Conservation (phyloP, 768 basidiomycete genomes). For the Boletus vermiculosoides region DNA sequence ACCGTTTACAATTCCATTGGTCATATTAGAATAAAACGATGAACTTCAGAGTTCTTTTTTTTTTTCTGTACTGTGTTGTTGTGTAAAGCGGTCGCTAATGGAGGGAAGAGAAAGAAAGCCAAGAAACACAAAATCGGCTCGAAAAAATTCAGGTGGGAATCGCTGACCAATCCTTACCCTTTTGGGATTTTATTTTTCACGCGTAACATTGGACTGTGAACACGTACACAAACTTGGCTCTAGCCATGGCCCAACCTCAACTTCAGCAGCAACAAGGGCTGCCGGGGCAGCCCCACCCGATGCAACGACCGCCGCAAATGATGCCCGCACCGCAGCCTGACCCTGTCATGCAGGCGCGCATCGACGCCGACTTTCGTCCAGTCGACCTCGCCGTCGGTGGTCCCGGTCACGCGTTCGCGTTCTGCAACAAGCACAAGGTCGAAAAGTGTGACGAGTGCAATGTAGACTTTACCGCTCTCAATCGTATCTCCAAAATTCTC, state of each 20-base stretch:
- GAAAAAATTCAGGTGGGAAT: slow-evolving; percentile 29
- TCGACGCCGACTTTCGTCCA: slow-evolving; percentile 68
- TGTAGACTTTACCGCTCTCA: slow-evolving; percentile 71
- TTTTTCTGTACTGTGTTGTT: slow-evolving; percentile 22
- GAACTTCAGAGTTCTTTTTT: slow-evolving; percentile 29
- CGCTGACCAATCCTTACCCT: slow-evolving; percentile 23
- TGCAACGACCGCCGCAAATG: slow-evolving; percentile 42
- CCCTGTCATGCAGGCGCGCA: slow-evolving; percentile 70
- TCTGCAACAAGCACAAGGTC: slow-evolving; percentile 65
- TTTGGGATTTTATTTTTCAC: slow-evolving; percentile 12
- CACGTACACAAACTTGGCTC: neutral
- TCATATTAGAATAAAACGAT: slow-evolving; percentile 61
- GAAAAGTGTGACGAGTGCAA: slow-evolving; percentile 76
- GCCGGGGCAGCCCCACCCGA: slow-evolving; percentile 30
- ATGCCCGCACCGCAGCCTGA: slow-evolving; percentile 53
- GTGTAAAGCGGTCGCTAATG: slow-evolving; percentile 30
- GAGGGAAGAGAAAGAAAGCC: slow-evolving; percentile 26
- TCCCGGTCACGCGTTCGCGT: slow-evolving; percentile 50
- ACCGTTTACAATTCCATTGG: slow-evolving; percentile 89
- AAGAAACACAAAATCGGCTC: slow-evolving; percentile 10
- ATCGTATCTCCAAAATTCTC: slow-evolving; percentile 72
- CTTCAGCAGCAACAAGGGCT: slow-evolving; percentile 53
- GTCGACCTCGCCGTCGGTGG: slow-evolving; percentile 54
- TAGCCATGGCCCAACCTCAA: slow-evolving; percentile 62
- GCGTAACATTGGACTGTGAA: neutral